Percentiles rank a stretch among this genome's conserved stretches.
These are phyloP conservation scores for Acanthamoeba divionensis DNA, from an alignment of 208 protist genomes.

Conservation along the genomic window DNA sequence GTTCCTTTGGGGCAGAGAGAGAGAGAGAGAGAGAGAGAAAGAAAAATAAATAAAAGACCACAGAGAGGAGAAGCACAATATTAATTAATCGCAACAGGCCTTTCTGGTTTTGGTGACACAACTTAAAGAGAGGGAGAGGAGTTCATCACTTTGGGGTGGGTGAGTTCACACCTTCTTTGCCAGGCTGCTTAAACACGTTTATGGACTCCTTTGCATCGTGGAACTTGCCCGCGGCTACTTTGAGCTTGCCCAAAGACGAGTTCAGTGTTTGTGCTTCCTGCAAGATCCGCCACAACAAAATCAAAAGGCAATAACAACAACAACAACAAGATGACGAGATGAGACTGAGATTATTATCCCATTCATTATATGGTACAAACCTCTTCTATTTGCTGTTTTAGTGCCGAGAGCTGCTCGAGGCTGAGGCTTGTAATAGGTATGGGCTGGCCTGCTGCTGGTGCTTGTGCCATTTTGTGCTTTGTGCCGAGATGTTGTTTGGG, in stretches of 20 bases:
- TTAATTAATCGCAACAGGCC: too few relatives aligned
- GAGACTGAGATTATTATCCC: background rate
- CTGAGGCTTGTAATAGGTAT: slow-evolving; percentile 31
- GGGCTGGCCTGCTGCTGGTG: background rate
- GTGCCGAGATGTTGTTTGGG: too few relatives aligned
- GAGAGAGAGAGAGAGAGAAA: background rate
- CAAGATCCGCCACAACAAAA: too few relatives aligned
- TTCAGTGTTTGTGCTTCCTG: slow-evolving; percentile 32
- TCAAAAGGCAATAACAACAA: too few relatives aligned
- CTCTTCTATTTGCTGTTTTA: slow-evolving; percentile 31
- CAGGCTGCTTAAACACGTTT: too few relatives aligned
- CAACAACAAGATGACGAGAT: background rate
- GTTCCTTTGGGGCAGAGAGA: too few relatives aligned
- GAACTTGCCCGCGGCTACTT: background rate
- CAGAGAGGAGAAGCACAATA: background rate
- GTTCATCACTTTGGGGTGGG: too few relatives aligned
- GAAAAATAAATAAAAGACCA: background rate
- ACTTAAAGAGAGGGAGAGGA: too few relatives aligned
- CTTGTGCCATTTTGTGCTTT: too few relatives aligned
- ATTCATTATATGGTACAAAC: background rate
- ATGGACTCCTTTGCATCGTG: too few relatives aligned
- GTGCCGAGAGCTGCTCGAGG: slow-evolving; percentile 26
- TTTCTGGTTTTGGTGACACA: too few relatives aligned
- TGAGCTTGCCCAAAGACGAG: slow-evolving; percentile 27
- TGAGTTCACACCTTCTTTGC: too few relatives aligned